Evolutionary conservation across 2,329 filamentous ascomycete genomes (phyloP), one percentile per base, ranked within the genome.

Genomic region (Pseudodiploospora longispora): DNA sequence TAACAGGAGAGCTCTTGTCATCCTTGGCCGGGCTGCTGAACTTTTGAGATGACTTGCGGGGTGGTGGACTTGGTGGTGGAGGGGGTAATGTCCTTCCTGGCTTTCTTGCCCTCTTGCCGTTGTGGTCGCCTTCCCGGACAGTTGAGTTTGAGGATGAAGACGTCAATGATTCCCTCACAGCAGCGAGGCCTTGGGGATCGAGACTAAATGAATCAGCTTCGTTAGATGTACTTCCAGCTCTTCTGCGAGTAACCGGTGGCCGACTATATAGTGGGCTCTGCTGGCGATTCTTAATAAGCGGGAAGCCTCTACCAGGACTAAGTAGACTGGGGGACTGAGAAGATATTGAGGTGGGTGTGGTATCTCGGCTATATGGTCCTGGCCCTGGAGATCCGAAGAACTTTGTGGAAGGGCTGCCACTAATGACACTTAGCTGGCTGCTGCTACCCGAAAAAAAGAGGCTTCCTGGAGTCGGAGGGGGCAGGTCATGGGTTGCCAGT

Each of bases 271-370:
- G 66, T 38, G 74, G 78, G 55, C 77, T 83, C 43, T 64, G 65
- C 59, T 80, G 76, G 52, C 72, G 72, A 46, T 62, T 57, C 53
- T 73, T 72, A n/a, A 28, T 36, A 6, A 69, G 60, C 40, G 67
- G 64, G 28, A 61, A 71, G 52, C 58, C 70, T 49, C 64, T 70
- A 49, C 60, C 68, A 43, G 64, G 76, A 48, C 56, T 72, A 59
- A 78, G 63, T 4, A 83, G 61, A 3, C 78, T 75, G 4, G 85
- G 83, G 10, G 84, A 89, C 54, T 84, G 82, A 1, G 85, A 89
- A 6, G 82, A 84, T 50, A 85, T 81, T 7, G 85, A 89, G 4
- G 84, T 88, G 6, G 85, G 85, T 3, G 85, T 89, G 1, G 85
- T 88, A 47, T 85, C 83, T 50, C 85, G 75, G 57, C 85, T 89